Evolutionary conservation across 495 filamentous ascomycete genomes (phyloP), one percentile per base, ranked within the genome.

Genomic region (Trichoderma orchidacearum): DNA sequence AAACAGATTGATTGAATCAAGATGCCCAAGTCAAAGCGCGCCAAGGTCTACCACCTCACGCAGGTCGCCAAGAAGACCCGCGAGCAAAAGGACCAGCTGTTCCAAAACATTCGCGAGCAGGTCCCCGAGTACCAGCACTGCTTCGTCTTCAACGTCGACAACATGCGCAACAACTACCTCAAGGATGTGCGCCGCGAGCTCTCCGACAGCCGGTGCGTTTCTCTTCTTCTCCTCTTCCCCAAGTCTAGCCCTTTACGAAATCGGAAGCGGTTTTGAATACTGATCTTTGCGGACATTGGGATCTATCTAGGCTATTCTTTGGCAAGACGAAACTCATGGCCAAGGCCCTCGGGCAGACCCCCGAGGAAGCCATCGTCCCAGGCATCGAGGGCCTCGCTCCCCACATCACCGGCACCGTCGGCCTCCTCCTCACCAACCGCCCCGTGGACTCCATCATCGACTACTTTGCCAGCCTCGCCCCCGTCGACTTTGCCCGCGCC

Each of bases 241-340:
- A n/a, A n/a, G n/a, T n/a, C n/a, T n/a, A n/a, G n/a, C n/a, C n/a
- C n/a, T n/a, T n/a, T n/a, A n/a, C n/a, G n/a, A n/a, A n/a, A n/a
- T n/a, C n/a, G n/a, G n/a, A n/a, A n/a, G n/a, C n/a, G n/a, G n/a
- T n/a, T n/a, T n/a, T n/a, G n/a, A n/a, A n/a, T n/a, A n/a, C n/a
- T n/a, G n/a, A n/a, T n/a, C n/a, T n/a, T n/a, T n/a, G n/a, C n/a
- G n/a, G n/a, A n/a, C 17, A 41, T 21, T 60, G 28, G 11, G 15
- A 53, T 21, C 21, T 15, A 30, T n/a, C 51, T 56, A 90, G 92
- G 58, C 68, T 98, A 67, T 96, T 96, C 81, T 96, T 96, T 70
- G 93, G 93, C 69, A 97, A 96, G 71, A 97, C 92, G 50, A 96
- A 96, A 74, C 90, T 96, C 64, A 97, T 96, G 86, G 85, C 89